These are phyloP conservation scores for Senecio squalidus DNA, from an alignment of 140 eudicot species.

Conservation along the genomic window DNA sequence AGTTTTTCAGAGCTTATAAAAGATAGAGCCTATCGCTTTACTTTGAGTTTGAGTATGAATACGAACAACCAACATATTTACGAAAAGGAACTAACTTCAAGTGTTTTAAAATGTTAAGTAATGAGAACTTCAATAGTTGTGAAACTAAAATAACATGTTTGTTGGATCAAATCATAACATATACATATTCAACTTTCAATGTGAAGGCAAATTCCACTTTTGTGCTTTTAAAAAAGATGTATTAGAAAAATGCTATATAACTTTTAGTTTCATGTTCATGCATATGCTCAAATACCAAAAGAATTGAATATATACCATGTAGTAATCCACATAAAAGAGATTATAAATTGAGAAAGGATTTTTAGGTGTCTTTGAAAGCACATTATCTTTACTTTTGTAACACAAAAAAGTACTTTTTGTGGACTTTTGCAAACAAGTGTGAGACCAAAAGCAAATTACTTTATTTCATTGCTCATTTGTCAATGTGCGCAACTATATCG, in stretches of 20 bases:
- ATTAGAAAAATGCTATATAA: too few relatives aligned
- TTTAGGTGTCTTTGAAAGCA: conserved; percentile 19
- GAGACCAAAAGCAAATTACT: conserved; percentile 19
- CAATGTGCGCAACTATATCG: conserved; percentile 20
- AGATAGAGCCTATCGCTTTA: too few relatives aligned
- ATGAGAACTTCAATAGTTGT: background rate
- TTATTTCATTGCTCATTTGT: conserved; percentile 25
- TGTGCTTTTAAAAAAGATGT: too few relatives aligned
- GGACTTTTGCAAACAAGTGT: conserved; percentile 27
- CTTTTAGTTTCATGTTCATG: conserved; percentile 12
- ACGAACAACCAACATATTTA: background rate
- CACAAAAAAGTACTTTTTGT: conserved; percentile 24
- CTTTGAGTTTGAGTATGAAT: background rate
- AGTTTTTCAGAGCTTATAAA: too few relatives aligned
- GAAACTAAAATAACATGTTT: background rate
- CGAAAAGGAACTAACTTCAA: too few relatives aligned
- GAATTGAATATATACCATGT: conserved; percentile 33
- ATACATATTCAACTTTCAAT: background rate
- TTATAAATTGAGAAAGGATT: conserved; percentile 12
- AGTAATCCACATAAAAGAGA: conserved; percentile 12
- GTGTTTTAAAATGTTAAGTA: background rate
- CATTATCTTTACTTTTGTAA: conserved; percentile 31
- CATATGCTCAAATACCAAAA: conserved; percentile 20
- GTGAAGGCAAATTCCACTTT: conserved; percentile 5
- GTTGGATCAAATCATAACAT: background rate